Conservation (phyloP, 1,139 yeast species). For the Blastobotrys buckinghamii region DNA sequence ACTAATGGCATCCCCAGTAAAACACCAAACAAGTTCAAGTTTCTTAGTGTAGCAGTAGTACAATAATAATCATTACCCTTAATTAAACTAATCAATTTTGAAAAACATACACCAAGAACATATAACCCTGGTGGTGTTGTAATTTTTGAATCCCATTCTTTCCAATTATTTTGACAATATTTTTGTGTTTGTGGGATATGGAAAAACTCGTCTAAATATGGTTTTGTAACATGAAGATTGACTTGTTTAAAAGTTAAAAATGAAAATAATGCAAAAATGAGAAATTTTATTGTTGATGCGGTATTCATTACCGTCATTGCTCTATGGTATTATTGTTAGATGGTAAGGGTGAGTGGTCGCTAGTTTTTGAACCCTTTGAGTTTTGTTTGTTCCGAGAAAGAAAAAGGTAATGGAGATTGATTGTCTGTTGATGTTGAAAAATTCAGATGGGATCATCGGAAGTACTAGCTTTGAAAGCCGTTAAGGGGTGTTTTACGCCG, state of each 20-base stretch:
- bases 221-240: slow-evolving; percentile 22
- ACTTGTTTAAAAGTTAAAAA: slow-evolving; percentile 18
- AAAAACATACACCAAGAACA: slow-evolving; percentile 49
- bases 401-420: too few species aligned
- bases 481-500: too few species aligned
- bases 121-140: slow-evolving; percentile 98
- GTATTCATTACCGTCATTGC: not conserved
- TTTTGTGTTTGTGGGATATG: slow-evolving; percentile 74
- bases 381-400: too few species aligned
- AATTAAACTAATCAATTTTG: slow-evolving; percentile 30
- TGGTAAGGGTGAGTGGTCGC: too few species aligned
- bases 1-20: slow-evolving; percentile 45
- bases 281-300: not conserved
- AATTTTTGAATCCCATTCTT: slow-evolving; percentile 78
- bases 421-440: too few species aligned
- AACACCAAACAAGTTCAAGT: slow-evolving; percentile 41
- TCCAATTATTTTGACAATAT: slow-evolving; percentile 57
- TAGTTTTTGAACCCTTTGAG: too few species aligned
- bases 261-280: not conserved
- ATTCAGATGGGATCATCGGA: too few species aligned
- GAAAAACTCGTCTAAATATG: slow-evolving; percentile 66
- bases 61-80: slow-evolving; percentile 18
- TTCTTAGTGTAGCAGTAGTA: slow-evolving; percentile 20
- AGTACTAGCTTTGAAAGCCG: too few species aligned
- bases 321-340: too few species aligned